Conservation (phyloP, 345 rosid species). For the Microcos paniculata region DNA sequence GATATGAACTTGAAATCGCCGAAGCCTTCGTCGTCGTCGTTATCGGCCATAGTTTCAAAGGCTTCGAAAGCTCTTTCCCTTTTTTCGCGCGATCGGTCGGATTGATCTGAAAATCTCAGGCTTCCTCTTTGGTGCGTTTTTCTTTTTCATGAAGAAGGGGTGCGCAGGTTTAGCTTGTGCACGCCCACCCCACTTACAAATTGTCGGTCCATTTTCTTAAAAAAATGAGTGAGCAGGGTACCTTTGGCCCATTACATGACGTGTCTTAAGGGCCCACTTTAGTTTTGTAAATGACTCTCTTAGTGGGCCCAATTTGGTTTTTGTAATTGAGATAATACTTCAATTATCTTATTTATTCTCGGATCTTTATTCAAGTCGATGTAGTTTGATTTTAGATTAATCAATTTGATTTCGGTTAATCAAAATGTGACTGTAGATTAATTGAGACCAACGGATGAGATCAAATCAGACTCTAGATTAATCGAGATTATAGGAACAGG, state of each 20-base stretch:
- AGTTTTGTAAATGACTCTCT: too few relatives aligned
- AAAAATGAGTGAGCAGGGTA: neutral
- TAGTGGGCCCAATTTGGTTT: too few relatives aligned
- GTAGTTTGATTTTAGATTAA: too few relatives aligned
- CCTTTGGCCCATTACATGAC: neutral
- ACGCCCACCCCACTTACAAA: neutral
- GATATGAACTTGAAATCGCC: slow-evolving; percentile 49
- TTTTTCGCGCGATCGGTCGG: slow-evolving; percentile 10
- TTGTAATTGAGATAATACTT: too few relatives aligned
- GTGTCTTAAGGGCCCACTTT: neutral
- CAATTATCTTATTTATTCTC: too few relatives aligned
- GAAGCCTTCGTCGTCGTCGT: slow-evolving; percentile 49
- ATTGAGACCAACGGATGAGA: too few relatives aligned
- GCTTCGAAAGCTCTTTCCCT: neutral
- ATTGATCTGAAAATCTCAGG: neutral
- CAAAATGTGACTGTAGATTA: too few relatives aligned
- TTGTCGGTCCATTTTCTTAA: neutral
- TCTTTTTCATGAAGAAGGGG: neutral
- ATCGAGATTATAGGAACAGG: too few relatives aligned
- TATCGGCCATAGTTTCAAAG: slow-evolving; percentile 30
- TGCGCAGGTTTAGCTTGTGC: slow-evolving; percentile 11
- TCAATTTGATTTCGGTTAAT: too few relatives aligned
- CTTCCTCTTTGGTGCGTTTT: neutral
- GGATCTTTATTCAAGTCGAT: too few relatives aligned
- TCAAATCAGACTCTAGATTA: too few relatives aligned